Base-by-base conservation (phyloP, 1,284 basidiomycete genomes). In the Puccinia coronata region DNA sequence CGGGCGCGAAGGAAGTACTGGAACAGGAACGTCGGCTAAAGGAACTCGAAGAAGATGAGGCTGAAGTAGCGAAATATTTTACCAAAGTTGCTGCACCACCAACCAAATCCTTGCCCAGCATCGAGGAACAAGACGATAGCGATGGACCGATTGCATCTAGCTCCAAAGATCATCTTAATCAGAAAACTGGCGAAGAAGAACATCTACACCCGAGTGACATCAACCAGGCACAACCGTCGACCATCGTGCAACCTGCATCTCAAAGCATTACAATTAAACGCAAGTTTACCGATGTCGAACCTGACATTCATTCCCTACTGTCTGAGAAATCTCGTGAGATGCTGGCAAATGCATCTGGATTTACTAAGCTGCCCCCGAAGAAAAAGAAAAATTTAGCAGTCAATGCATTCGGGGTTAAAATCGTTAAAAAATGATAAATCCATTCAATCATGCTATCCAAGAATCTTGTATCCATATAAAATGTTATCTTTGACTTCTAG, bases 291-390 rank as follows among this genome's bases (percentile, higher is more conserved):
- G 82, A 83, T 43, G 83, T 84, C 31, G 85, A 86, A 82, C 85
- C 85, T 25, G 84, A 83, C 11, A 82, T 84, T 31, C 82, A 82
- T 80, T 91, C 90, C 82, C 87, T 96, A 0, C 87, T 96, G 36
- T 90, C 92, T 5, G 91, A 91, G 70, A 89, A 91, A n/a, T 89
- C 92, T 0, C 90, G 91, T 79, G 89, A 91, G 20, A 87, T 93
- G 70, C 61, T 81, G 39, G 55, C 70, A 20, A 65, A 53, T 53
- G 28, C 69, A 25, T 63, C 55, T 74, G 74, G 34, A 25, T 81
- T 81, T 57, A 81, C 79, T 8, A 73, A 81, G 53, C 55, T 47
- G n/a, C 57, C 47, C 25, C 70, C 70, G 14, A 74, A 73, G 57
- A 81, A 81, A 61, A 81, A 81, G 47, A 81, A 74, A 55, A 63